A percentile compares a stretch with the other conserved stretches of the same genome.
Evolutionary conservation across 768 basidiomycete genomes (phyloP).

Genomic region (Leucosporidium creatinivorum): DNA sequence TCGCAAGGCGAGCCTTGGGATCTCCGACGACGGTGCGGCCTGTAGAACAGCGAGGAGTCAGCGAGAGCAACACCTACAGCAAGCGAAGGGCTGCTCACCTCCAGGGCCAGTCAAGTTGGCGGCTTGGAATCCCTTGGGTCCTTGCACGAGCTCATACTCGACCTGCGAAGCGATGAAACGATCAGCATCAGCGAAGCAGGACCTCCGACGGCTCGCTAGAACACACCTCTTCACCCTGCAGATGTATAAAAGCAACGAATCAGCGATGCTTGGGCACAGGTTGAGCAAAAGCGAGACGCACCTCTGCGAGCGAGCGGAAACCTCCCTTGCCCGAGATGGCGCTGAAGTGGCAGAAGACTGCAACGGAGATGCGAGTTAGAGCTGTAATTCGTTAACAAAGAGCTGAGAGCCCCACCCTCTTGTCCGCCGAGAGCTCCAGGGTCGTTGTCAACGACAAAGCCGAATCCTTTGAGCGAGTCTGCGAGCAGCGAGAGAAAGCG

Average conservation of each 20-base stretch:
- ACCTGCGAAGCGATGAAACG: conserved; percentile 16
- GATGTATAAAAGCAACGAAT: neutral
- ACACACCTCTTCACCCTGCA: conserved; percentile 7
- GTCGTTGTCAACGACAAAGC: conserved; percentile 38
- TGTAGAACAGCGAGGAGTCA: neutral
- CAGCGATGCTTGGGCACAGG: neutral
- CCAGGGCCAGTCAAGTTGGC: conserved; percentile 36
- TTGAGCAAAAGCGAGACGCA: neutral
- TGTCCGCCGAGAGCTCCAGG: conserved; percentile 37
- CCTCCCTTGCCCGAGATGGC: conserved; percentile 36
- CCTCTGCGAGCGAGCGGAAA: conserved; percentile 37
- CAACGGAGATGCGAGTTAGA: neutral
- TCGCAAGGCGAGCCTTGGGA: conserved; percentile 22
- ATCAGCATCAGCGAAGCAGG: neutral
- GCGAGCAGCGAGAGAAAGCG: neutral
- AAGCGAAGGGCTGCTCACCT: conserved; percentile 18
- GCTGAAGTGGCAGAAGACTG: conserved; percentile 38
- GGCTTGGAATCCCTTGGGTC: conserved; percentile 38
- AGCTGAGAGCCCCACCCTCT: conserved; percentile 28
- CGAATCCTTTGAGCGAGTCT: conserved; percentile 35
- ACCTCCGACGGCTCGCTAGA: no score
- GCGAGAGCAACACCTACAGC: neutral
- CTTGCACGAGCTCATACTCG: conserved; percentile 37
- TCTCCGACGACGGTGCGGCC: conserved; percentile 24
- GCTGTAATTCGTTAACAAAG: neutral